Conservation (phyloP, 1,284 basidiomycete genomes). For the Irpex sp. region DNA sequence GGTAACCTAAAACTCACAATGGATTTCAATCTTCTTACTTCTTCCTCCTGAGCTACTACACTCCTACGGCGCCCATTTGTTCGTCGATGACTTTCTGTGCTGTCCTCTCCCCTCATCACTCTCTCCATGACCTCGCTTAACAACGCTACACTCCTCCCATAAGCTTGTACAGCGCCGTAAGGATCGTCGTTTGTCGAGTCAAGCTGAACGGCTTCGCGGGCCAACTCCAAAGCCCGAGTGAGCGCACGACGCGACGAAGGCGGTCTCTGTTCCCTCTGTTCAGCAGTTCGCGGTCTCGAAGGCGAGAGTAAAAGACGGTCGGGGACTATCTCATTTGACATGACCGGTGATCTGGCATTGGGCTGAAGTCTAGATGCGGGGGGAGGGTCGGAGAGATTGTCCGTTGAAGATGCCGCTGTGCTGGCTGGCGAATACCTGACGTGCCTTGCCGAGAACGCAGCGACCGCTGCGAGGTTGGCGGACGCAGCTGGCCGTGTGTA, state of each 20-base stretch:
- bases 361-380: conserved; percentile 36
- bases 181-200: conserved; percentile 82
- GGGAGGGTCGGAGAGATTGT: conserved; percentile 56
- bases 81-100: conserved; percentile 52
- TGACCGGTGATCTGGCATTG: conserved; percentile 21
- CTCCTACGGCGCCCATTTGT: conserved; percentile 64
- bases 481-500: conserved; percentile 50
- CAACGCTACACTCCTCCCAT: conserved; percentile 77
- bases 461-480: conserved; percentile 52
- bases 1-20: conserved; percentile 56
- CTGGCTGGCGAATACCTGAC: conserved; percentile 35
- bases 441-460: conserved; percentile 53
- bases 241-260: conserved; percentile 77
- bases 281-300: conserved; percentile 38
- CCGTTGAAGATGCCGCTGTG: conserved; percentile 34
- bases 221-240: conserved; percentile 77
- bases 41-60: conserved; percentile 81
- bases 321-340: conserved; percentile 34
- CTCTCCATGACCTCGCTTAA: conserved; percentile 86
- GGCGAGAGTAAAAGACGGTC: conserved; percentile 45
- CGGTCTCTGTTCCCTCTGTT: conserved; percentile 25
- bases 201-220: conserved; percentile 76
- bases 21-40: conserved; percentile 74
- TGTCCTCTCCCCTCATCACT: conserved; percentile 78
- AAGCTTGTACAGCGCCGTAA: conserved; percentile 75